Evolutionary conservation across 495 filamentous ascomycete species (phyloP).

Genomic region (Penicillium flavigenum): DNA sequence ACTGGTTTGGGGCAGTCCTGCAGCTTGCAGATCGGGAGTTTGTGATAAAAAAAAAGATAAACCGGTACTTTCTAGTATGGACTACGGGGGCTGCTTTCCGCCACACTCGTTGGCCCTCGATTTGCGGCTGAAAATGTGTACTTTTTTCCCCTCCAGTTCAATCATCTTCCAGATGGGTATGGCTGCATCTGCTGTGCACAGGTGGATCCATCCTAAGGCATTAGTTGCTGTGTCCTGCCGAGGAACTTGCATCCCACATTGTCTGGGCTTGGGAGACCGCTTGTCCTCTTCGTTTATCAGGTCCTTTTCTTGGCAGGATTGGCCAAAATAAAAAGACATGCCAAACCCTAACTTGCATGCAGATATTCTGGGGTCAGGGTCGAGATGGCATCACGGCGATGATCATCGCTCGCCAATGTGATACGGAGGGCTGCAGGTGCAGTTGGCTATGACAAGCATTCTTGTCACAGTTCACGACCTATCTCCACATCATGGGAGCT

Average conservation of each 20-base stretch:
- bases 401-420: conserved; percentile 1
- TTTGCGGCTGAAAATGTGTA: conserved; percentile 14
- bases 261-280: not conserved
- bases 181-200: conserved; percentile 9
- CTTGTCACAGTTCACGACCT: conserved; percentile 13
- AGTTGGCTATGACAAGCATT: conserved; percentile 23
- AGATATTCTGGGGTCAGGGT: not conserved
- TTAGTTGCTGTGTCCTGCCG: not conserved
- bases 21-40: conserved; percentile 8
- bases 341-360: not conserved
- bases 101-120: conserved; percentile 20
- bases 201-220: conserved; percentile 1
- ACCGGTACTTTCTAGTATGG: conserved; percentile 6
- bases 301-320: not conserved
- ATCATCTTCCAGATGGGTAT: not conserved
- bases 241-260: conserved; percentile 1
- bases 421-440: conserved; percentile 17
- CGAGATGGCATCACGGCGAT: not conserved
- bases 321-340: not conserved
- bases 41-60: not conserved
- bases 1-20: not conserved
- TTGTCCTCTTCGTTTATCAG: not conserved
- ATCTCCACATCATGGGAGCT: conserved; percentile 11
- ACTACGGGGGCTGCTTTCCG: conserved; percentile 17
- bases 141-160: conserved; percentile 6